Evolutionary conservation across 1,284 basidiomycete species (phyloP), one percentile per base, ranked within the genome.

Genomic region (Leccinum insolens): DNA sequence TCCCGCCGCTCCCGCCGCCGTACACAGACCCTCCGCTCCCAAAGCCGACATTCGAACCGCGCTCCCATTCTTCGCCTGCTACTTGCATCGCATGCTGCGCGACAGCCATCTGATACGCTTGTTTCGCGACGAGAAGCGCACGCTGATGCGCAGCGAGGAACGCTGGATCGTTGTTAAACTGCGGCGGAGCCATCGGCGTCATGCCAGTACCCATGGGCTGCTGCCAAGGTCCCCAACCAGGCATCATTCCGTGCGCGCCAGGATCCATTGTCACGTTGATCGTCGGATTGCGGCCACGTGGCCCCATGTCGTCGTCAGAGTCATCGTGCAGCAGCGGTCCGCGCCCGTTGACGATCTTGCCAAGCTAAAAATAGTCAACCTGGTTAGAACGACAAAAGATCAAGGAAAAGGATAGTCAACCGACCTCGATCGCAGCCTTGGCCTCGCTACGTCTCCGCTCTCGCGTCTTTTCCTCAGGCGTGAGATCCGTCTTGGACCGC

Each of bases 371-470:
- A 55, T 52, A 34, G 28, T 34, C 28, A 60, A 63, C 57, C 8
- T 31, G 66, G 34, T 70, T 8, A 70, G 60, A 44, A 66, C 34
- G 28, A 61, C n/a, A 59, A 31, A 12, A 52, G 65, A 55, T 34
- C 34, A 34, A 34, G 34, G 34, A 34, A 34, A 34, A 34, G 34
- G 34, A 34, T 34, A 34, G 34, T 34, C 34, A 34, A 34, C 73
- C 0, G 31, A 94, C 92, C 87, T 94, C 90, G 73, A 93, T 90
- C 61, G 91, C 90, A 74, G 90, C 90, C 77, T 87, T 89, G 25
- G 92, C 91, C 74, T 93, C 92, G 71, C 84, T 85, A 70, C 92
- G 82, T 74, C 92, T 84, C 72, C 92, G 82, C 74, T 93, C 90
- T 69, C 82, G 85, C 74, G 89, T 83, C 76, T 82, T 82, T 70